phyloP scores from a whole-genome alignment of 768 basidiomycete genomes.

The Naganishia vaughanmartiniae region DNA sequence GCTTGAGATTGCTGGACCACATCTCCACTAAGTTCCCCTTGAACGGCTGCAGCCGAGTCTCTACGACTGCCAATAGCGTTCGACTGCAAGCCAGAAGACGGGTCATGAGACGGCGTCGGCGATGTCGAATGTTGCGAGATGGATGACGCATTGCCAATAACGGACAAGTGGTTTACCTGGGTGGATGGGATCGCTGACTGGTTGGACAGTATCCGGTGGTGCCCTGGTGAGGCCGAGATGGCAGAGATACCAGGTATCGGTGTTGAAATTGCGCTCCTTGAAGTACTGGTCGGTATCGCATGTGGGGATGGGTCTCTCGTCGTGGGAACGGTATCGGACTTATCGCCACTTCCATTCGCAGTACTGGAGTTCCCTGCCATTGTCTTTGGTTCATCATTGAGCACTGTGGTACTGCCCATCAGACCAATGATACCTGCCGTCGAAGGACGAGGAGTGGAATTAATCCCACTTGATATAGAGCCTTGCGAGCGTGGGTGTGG shows the following conservation, averaged over 20 bases:
- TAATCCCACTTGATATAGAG: conserved; percentile 1
- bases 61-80: background rate
- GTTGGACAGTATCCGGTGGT: conserved; percentile 10
- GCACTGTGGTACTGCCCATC: background rate
- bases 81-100: background rate
- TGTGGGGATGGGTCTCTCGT: conserved; percentile 28
- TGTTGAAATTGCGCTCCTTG: background rate
- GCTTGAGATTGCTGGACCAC: background rate
- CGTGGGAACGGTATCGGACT: background rate
- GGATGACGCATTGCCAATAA: conserved; percentile 1
- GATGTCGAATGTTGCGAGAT: conserved; percentile 8
- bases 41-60: background rate
- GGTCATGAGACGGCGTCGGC: conserved; percentile 11
- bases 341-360: background rate
- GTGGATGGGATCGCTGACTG: conserved; percentile 19
- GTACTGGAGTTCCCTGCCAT: background rate
- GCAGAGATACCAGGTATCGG: background rate
- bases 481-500: conserved; percentile 10
- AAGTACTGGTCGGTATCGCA: background rate
- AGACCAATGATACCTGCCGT: background rate
- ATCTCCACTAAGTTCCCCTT: background rate
- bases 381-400: conserved; percentile 6
- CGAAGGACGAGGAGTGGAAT: background rate
- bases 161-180: conserved; percentile 17
- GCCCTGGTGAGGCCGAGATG: background rate